phyloP scores from a whole-genome alignment of 2,329 filamentous ascomycete genomes.

The Aspergillus texensis region DNA sequence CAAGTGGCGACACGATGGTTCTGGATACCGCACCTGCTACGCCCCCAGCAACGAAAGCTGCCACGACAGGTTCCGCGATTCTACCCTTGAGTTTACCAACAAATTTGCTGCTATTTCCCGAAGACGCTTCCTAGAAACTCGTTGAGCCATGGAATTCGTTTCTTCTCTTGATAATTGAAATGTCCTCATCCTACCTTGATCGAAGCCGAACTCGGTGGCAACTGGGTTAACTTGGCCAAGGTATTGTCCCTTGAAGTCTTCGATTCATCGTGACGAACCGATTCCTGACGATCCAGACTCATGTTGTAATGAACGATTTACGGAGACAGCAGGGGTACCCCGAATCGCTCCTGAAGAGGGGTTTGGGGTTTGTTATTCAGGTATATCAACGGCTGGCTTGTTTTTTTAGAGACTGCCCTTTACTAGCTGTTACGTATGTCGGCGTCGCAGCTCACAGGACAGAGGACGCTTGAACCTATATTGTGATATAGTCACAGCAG shows the following conservation, averaged over 20 bases:
- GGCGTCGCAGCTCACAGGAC: neutral
- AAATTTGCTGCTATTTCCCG: conserved; percentile 22
- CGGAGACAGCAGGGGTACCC: neutral
- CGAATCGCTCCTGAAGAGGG: neutral
- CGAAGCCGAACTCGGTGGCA: conserved; percentile 22
- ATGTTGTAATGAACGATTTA: conserved; percentile 24
- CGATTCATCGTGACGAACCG: conserved; percentile 22
- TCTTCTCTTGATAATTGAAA: neutral
- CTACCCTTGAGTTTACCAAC: conserved; percentile 32
- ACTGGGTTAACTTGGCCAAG: conserved; percentile 24
- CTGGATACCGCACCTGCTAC: conserved; percentile 95
- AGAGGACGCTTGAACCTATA: neutral
- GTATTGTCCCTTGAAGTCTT: conserved; percentile 21
- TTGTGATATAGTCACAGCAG: neutral
- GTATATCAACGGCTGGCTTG: neutral
- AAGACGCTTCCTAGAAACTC: conserved; percentile 22
- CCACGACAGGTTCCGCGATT: conserved; percentile 80
- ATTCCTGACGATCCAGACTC: conserved; percentile 39
- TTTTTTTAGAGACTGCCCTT: neutral
- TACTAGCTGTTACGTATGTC: neutral
- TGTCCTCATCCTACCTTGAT: conserved; percentile 25
- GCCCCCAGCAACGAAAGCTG: conserved; percentile 91
- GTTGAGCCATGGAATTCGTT: conserved; percentile 1
- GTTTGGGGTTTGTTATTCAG: neutral
- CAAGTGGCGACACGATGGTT: conserved; percentile 93